These are phyloP conservation scores for Auricularia auricula-judae DNA, from an alignment of 768 basidiomycete genomes.

Conservation along the genomic window DNA sequence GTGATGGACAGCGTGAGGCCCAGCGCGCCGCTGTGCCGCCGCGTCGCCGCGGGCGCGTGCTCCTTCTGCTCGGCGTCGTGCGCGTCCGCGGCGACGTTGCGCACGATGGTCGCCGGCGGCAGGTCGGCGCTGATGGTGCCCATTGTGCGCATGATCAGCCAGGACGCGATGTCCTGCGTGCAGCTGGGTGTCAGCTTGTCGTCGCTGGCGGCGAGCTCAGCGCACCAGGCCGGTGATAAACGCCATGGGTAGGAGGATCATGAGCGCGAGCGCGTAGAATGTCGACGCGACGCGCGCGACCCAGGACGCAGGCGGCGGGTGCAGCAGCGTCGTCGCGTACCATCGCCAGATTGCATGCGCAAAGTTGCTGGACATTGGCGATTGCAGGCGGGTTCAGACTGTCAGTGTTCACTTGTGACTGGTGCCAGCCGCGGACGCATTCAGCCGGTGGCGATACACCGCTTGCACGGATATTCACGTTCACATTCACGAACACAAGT, in stretches of 20 bases:
- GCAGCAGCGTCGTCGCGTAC: not conserved
- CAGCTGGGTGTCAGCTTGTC: no score
- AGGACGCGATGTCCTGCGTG: constrained; percentile 77
- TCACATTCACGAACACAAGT: no score
- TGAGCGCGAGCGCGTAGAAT: constrained; percentile 51
- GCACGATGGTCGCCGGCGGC: constrained; percentile 11
- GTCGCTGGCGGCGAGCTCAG: constrained; percentile 5
- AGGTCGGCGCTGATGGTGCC: constrained; percentile 29
- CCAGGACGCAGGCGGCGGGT: constrained; percentile 52
- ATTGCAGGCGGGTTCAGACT: not conserved
- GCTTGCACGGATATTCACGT: no score
- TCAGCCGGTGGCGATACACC: no score
- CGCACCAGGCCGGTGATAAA: constrained; percentile 58
- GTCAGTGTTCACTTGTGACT: no score
- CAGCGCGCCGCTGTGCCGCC: not conserved
- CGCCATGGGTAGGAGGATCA: constrained; percentile 38
- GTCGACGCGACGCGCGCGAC: constrained; percentile 51
- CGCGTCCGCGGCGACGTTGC: constrained; percentile 6
- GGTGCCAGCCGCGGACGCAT: no score
- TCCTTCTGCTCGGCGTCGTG: not conserved
- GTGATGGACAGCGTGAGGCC: not conserved
- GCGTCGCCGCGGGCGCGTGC: not conserved
- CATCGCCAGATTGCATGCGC: not conserved
- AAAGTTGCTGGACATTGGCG: not conserved
- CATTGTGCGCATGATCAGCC: constrained; percentile 72